Base-by-base conservation (phyloP, 345 rosid genomes). In the Gossypium arboreum region DNA sequence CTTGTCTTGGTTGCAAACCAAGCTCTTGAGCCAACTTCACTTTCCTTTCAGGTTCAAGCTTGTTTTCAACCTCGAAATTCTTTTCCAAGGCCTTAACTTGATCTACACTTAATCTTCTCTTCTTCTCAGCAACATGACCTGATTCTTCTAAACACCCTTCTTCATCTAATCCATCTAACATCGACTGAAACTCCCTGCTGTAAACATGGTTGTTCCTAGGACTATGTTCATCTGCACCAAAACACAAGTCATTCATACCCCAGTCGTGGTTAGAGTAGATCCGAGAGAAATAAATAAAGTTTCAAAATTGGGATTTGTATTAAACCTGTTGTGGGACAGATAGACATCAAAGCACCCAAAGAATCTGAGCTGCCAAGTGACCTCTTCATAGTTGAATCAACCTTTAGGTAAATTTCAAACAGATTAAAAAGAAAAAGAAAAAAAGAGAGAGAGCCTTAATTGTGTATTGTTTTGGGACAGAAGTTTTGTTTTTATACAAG, bases 41-140 rank as follows among this genome's bases (percentile, higher is more conserved):
- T 78, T 92, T 92, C 75, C 97, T 88, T 72, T 92, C 96, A 0
- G 96, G 96, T 56, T 92, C 97, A 25, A 92, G 94, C 81, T 92
- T 92, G 84, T 92, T 91, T 74, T 92, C 92, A 0, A 91, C 88
- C 74, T 91, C 97, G 70, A 92, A 92, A 75, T 89, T 92, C 64
- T 90, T 90, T 86, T 92, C 97, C 78, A 92, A 85, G 73, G 94
- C 92, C 82, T 87, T 91, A 9, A 90, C 97, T 80, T 92, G 97
- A 77, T 89, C 94, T 10, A 83, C 88, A 75, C 88, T 87, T 59
- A 92, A 66, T 20, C 97, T 67, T 76, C 94, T 81, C 83, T 92
- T 94, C 90, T 95, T 95, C 85, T 92, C 97, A 7, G 85, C 77
- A 45, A 85, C 79, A 55, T 86, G 93, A 51, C 86, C 83, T 8